Percentiles rank a stretch among this genome's conserved stretches.
phyloP scores from a whole-genome alignment of 768 basidiomycete species.

The Rhizopogon roseolus region DNA sequence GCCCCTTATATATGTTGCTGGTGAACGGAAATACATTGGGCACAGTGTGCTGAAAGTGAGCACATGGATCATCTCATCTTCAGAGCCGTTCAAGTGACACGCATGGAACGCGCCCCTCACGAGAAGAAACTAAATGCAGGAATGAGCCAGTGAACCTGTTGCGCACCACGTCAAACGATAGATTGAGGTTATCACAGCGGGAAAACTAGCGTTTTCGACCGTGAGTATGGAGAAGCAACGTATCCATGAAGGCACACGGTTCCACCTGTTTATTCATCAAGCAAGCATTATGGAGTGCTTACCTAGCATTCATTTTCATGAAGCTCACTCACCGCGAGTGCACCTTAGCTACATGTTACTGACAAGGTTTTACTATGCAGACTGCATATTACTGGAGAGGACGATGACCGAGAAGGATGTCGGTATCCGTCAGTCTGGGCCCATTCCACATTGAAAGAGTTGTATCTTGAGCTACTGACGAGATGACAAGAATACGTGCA shows the following conservation, averaged over 20 bases:
- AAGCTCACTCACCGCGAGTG: not conserved
- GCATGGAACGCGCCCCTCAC: constrained; percentile 7
- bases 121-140: not conserved
- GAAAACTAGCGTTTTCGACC: not conserved
- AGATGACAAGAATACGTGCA: no score
- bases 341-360: no score
- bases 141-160: not conserved
- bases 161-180: not conserved
- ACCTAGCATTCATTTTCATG: not conserved
- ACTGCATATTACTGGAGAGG: not conserved
- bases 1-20: constrained; percentile 17
- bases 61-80: constrained; percentile 7
- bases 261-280: not conserved
- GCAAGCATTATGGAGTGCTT: not conserved
- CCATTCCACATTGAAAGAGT: no score
- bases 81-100: not conserved
- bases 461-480: no score
- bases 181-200: not conserved
- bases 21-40: not conserved
- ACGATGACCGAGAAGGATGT: not conserved
- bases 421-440: no score
- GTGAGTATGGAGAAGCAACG: not conserved
- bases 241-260: not conserved
- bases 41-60: not conserved
- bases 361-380: not conserved